phyloP scores from a whole-genome alignment of 1,284 basidiomycete genomes.

The Heliocybe sulcata region DNA sequence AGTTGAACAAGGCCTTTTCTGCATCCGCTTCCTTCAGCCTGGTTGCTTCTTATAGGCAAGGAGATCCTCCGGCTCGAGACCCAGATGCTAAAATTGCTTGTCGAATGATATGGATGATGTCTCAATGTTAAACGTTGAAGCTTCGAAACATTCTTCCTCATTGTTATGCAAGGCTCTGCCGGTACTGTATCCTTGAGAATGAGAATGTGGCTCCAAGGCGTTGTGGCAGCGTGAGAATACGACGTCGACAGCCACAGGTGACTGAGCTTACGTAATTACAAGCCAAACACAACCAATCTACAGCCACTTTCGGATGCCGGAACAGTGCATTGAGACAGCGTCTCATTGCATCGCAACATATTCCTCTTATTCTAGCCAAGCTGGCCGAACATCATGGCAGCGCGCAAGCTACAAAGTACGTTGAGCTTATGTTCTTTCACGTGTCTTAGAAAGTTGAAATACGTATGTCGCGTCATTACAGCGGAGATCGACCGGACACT shows the following conservation, averaged over 20 bases:
- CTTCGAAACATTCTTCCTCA: too few species aligned
- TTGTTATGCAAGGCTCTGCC: too few species aligned
- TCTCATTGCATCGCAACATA: slow-evolving; percentile 10
- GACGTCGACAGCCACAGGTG: background rate
- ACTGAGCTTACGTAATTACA: background rate
- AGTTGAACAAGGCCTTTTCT: too few species aligned
- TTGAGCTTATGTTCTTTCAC: slow-evolving; percentile 5
- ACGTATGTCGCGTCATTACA: slow-evolving; percentile 23
- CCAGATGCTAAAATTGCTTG: too few species aligned
- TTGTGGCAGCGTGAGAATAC: background rate
- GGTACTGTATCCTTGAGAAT: too few species aligned
- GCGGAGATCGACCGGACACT: slow-evolving; percentile 96
- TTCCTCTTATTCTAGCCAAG: slow-evolving; percentile 7
- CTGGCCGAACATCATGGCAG: slow-evolving; percentile 53
- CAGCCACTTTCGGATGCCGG: background rate
- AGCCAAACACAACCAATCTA: background rate
- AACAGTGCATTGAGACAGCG: slow-evolving; percentile 3
- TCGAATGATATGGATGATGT: too few species aligned
- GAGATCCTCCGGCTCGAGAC: too few species aligned
- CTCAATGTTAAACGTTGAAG: too few species aligned
- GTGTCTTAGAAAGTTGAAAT: slow-evolving; percentile 6
- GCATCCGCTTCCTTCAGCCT: too few species aligned
- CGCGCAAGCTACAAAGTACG: slow-evolving; percentile 76
- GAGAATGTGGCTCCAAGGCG: background rate
- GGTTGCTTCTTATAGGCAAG: too few species aligned